Evolutionary conservation across 495 filamentous ascomycete species (phyloP), one percentile per base, ranked within the genome.

Genomic region (Geoglossum glabrum): DNA sequence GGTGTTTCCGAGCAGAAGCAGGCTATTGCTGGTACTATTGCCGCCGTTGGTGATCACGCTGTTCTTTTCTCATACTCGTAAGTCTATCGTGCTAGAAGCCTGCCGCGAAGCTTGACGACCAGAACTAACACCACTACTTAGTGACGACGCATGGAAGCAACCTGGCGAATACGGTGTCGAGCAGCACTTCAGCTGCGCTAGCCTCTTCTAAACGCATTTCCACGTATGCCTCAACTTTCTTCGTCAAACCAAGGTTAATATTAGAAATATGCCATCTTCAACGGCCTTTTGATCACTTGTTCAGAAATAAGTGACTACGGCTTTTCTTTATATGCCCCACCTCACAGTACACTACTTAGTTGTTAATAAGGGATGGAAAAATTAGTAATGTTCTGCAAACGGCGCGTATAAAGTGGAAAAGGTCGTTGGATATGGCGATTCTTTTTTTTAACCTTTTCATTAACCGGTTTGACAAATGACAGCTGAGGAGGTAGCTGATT

Each of bases 71-170:
- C 81, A 54, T 93, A 76, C 71, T 71, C 72, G 59, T 60, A 56
- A 60, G 59, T 59, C n/a, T n/a, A n/a, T n/a, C n/a, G n/a, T n/a
- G n/a, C n/a, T n/a, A n/a, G n/a, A n/a, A n/a, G n/a, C n/a, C n/a
- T n/a, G n/a, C n/a, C n/a, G n/a, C n/a, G n/a, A n/a, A n/a, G n/a
- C n/a, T n/a, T n/a, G n/a, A n/a, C n/a, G n/a, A n/a, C n/a, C n/a
- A n/a, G n/a, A n/a, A n/a, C n/a, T n/a, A n/a, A n/a, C n/a, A n/a
- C n/a, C 17, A 1, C 21, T 33, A 3, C 1, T 21, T 57, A 59
- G 57, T 62, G 74, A 93, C 62, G 90, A 97, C 68, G 47, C 62
- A 60, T 97, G 90, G 90, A 97, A 94, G 81, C 55, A 68, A 28
- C 67, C 74, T 47, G 87, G 85, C 58, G 64, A 68, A 27, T 86